Conservation (phyloP, 345 rosid species). For the Linum trigynum region DNA sequence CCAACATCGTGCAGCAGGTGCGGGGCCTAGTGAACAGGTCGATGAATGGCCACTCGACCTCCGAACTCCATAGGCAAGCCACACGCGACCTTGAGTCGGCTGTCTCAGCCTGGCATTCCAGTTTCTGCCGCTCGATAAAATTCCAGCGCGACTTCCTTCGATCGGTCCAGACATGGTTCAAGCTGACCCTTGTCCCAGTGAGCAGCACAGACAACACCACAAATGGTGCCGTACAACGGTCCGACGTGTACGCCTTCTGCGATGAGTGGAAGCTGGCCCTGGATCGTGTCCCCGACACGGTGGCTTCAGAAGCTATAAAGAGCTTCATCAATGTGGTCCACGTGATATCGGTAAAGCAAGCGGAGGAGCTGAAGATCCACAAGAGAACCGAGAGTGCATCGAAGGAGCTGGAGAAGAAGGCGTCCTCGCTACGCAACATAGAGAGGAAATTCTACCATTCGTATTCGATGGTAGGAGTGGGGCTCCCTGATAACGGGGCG, state of each 20-base stretch:
- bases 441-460: conserved; percentile 93
- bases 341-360: conserved; percentile 65
- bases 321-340: conserved; percentile 81
- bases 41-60: conserved; percentile 69
- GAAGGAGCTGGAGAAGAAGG: conserved; percentile 88
- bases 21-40: conserved; percentile 75
- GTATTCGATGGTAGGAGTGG: conserved; percentile 82
- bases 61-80: conserved; percentile 83
- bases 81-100: conserved; percentile 91
- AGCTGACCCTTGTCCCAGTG: conserved; percentile 71
- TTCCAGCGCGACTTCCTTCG: conserved; percentile 72
- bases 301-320: conserved; percentile 96
- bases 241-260: conserved; percentile 53
- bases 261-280: conserved; percentile 96
- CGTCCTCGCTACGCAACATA: conserved; percentile 71
- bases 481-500: conserved; percentile 59
- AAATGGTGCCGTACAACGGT: conserved; percentile 28
- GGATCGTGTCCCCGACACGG: conserved; percentile 89
- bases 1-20: conserved; percentile 83
- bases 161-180: conserved; percentile 88
- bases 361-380: conserved; percentile 71
- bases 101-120: conserved; percentile 81
- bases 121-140: conserved; percentile 69
- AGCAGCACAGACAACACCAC: conserved; percentile 31
- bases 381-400: conserved; percentile 68